These are phyloP conservation scores for Colletotrichum sp. DNA, from an alignment of 2,329 filamentous ascomycete genomes.

Conservation along the genomic window DNA sequence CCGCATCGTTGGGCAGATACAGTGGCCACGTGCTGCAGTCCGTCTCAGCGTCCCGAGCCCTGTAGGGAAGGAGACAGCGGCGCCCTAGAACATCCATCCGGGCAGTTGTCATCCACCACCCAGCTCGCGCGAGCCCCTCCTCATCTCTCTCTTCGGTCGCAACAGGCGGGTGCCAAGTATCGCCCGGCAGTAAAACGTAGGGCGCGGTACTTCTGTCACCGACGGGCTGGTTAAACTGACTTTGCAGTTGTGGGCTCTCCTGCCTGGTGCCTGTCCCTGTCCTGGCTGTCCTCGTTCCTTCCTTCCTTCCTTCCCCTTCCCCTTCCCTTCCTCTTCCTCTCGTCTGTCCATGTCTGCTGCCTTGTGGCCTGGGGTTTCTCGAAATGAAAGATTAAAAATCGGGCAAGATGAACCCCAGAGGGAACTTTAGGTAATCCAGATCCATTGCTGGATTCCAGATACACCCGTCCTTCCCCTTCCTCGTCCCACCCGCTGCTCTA, in stretches of 20 bases:
- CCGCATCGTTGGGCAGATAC: background rate
- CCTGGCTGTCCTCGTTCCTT: background rate
- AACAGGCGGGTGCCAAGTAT: background rate
- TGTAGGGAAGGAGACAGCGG: background rate
- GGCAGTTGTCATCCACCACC: background rate
- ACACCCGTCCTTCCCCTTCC: background rate
- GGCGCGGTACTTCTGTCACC: background rate
- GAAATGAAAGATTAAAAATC: slow-evolving; percentile 3
- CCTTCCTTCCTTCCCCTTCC: background rate
- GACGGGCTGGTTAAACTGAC: background rate
- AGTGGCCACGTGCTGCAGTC: slow-evolving; percentile 10
- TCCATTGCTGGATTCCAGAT: slow-evolving; percentile 1
- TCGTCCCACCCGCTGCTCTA: background rate
- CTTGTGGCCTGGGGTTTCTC: background rate
- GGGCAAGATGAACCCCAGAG: background rate
- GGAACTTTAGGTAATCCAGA: slow-evolving; percentile 5
- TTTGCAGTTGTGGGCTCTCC: background rate
- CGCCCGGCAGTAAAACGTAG: background rate
- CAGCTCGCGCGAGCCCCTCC: background rate
- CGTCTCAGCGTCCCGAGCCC: background rate
- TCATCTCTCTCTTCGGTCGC: background rate
- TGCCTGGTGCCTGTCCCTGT: background rate
- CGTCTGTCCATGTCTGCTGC: background rate
- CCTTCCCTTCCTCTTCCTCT: background rate
- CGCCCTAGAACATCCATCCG: background rate